Evolutionary conservation across 2,329 filamentous ascomycete genomes (phyloP), one percentile per base, ranked within the genome.

Genomic region (Venturia effusa): DNA sequence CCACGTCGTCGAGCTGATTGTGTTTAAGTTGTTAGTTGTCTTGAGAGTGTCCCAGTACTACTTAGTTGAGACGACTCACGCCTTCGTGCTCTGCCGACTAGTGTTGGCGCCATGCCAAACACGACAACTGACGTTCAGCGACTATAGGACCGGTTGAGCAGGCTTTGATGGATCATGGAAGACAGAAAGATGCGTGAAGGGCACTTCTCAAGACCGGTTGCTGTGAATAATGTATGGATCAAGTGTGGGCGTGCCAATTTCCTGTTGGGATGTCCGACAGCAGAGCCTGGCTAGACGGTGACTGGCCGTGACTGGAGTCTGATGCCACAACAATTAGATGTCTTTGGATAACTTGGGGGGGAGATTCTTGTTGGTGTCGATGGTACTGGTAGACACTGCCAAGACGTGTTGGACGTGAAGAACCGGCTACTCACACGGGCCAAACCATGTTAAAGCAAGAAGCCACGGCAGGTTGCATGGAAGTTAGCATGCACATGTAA

Each of bases 1-100:
- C 65, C 61, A 62, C 69, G 69, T 66, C 69, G 69, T 30, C 61
- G 30, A n/a, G 24, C 34, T 60, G 37, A 37, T 27, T 41, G 10
- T 15, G 37, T 27, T 51, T 51, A 24, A 22, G 11, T 13, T 45
- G 51, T 57, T 34, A 30, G 32, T 19, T 54, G 24, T 34, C 30
- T 1, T 10, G 5, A 22, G 8, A 34, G 15, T 57, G 27, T 13
- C 19, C 6, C 27, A 57, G 51, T 10, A 57, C 15, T 3, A n/a
- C 27, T 32, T 2, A 39, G 8, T 39, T 34, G 51, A 34, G 51
- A n/a, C 34, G 5, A 57, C 51, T 57, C 34, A 57, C 51, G 51
- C 51, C 51, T 57, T 57, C 51, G 51, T 34, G 51, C 19, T 57
- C 51, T 32, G 51, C 51, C 22, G 30, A 34, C 51, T 22, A 30